These are phyloP conservation scores for Trichoderma hamatum DNA, from an alignment of 2,329 filamentous ascomycete species.

Conservation along the genomic window DNA sequence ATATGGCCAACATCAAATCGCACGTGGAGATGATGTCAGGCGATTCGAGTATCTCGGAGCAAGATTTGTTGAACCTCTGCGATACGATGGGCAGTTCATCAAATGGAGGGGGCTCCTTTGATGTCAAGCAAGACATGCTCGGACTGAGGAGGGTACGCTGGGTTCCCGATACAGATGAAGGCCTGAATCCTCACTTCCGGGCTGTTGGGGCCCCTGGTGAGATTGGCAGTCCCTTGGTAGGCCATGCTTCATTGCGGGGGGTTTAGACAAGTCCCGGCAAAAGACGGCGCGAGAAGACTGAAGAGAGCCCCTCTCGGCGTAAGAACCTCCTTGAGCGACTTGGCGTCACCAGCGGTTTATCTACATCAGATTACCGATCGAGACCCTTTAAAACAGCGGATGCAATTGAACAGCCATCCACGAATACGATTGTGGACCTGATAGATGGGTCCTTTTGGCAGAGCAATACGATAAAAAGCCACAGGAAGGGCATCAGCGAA, in stretches of 20 bases:
- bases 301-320: slow-evolving; percentile 28
- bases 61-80: slow-evolving; percentile 80
- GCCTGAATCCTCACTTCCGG: slow-evolving; percentile 46
- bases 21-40: slow-evolving; percentile 60
- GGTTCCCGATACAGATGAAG: slow-evolving; percentile 55
- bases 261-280: slow-evolving; percentile 37
- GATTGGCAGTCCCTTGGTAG: slow-evolving; percentile 67
- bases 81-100: slow-evolving; percentile 85
- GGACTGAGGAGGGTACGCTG: slow-evolving; percentile 55
- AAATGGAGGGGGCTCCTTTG: slow-evolving; percentile 91
- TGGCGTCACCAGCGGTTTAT: slow-evolving; percentile 12
- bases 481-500: slow-evolving; percentile 25
- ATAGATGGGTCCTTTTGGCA: background rate
- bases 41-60: slow-evolving; percentile 46
- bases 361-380: background rate
- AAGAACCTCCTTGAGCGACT: slow-evolving; percentile 30
- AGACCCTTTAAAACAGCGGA: background rate
- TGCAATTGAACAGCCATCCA: background rate
- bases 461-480: background rate
- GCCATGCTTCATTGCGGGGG: slow-evolving; percentile 45
- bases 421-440: background rate
- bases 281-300: slow-evolving; percentile 23
- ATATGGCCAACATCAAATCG: slow-evolving; percentile 68
- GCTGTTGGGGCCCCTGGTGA: slow-evolving; percentile 64
- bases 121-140: slow-evolving; percentile 58